Percentiles rank a stretch among this genome's conserved stretches.
Conservation (phyloP, 2,329 filamentous ascomycete species). For the Hypocrella siamensis region DNA sequence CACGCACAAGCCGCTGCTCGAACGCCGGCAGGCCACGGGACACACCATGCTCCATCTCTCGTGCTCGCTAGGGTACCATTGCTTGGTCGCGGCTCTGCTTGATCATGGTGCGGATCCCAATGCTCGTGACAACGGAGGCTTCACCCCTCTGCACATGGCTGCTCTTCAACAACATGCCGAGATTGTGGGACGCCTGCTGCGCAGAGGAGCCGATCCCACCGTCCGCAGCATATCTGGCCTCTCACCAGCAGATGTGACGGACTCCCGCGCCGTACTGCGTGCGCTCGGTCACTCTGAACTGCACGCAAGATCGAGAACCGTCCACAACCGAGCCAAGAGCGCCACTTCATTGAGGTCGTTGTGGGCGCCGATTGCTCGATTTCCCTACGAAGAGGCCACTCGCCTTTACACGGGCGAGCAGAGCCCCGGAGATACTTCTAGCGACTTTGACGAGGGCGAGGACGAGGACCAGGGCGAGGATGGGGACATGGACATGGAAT, state of each 20-base stretch:
- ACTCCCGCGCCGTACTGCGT: slow-evolving; percentile 46
- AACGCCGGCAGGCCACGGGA: slow-evolving; percentile 48
- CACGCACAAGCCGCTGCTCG: slow-evolving; percentile 48
- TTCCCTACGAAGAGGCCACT: slow-evolving; percentile 17
- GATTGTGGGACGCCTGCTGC: slow-evolving; percentile 60
- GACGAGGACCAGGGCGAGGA: slow-evolving; percentile 24
- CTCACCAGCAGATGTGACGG: slow-evolving; percentile 55
- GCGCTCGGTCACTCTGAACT: slow-evolving; percentile 46
- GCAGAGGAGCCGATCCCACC: slow-evolving; percentile 56
- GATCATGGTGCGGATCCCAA: slow-evolving; percentile 66
- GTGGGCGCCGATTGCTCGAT: slow-evolving; percentile 38
- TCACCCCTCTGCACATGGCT: slow-evolving; percentile 70
- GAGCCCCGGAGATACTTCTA: slow-evolving; percentile 28
- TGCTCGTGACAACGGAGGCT: slow-evolving; percentile 60
- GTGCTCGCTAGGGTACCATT: slow-evolving; percentile 56
- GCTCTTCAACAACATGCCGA: slow-evolving; percentile 60
- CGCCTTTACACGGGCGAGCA: slow-evolving; percentile 26
- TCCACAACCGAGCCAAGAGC: slow-evolving; percentile 49
- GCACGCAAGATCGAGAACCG: slow-evolving; percentile 49
- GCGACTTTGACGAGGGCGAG: slow-evolving; percentile 21
- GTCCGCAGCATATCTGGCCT: slow-evolving; percentile 55
- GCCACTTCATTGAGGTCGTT: slow-evolving; percentile 50
- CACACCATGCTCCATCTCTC: slow-evolving; percentile 73
- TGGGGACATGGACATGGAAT: slow-evolving; percentile 20
- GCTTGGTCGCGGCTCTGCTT: slow-evolving; percentile 62